Evolutionary conservation across 2,329 filamentous ascomycete species (phyloP), one percentile per base, ranked within the genome.

Genomic region (Colletotrichum tabaci): DNA sequence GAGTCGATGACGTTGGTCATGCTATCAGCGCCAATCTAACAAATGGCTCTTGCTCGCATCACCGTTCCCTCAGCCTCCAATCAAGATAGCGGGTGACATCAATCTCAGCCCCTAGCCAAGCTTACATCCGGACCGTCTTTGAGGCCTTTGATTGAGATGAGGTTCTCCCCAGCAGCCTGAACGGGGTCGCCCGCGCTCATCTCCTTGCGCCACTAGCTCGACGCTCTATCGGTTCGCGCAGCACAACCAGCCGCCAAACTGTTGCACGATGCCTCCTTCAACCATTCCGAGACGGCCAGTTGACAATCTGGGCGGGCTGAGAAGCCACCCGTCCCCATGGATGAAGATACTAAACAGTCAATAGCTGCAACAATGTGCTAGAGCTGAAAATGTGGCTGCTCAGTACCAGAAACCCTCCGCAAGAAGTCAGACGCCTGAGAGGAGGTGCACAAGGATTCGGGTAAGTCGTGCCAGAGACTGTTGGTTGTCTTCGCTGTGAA

Each of bases 201-300:
- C 26, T 61, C 47, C 26, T 61, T 49, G 40, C 42, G 53, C 56
- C 65, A 67, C 62, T 70, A 65, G 63, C 46, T 49, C 60, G 42
- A 44, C 56, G 35, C 55, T 61, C 21, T 67, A 47, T 55, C 18
- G 42, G 58, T 46, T 70, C 42, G 8, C 35, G 30, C 23, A 35
- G 30, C 52, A 61, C n/a, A 47, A 18, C 12, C 56, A 26, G 47
- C 30, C 40, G 49, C 46, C 61, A 49, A 50, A 46, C 7, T 55
- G 56, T 62, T 67, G 63, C 64, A 67, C 63, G 56, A 62, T 67
- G 57, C 42, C 62, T 23, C 26, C 3, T 55, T 57, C 50, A 71
- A 57, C 64, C 47, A 49, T 56, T 16, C 42, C 42, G 35, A 61
- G 49, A 42, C 49, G 26, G 63, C 67, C 35, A n/a, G 9, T 35